These are phyloP conservation scores for Polyporus arcularius DNA, from an alignment of 768 basidiomycete species.

Conservation along the genomic window DNA sequence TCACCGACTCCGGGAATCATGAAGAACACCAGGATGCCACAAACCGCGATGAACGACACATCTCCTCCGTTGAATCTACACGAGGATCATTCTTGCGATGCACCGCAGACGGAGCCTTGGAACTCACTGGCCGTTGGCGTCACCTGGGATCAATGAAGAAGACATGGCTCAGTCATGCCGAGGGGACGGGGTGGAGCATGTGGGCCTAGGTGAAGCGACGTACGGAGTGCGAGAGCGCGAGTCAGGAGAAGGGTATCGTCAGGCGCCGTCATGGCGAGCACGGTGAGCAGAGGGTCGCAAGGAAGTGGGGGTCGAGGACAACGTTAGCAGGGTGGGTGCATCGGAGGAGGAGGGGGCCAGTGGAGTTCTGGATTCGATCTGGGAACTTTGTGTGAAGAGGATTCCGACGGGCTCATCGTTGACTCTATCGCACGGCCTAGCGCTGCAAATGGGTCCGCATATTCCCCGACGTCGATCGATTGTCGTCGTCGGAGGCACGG, in stretches of 20 bases:
- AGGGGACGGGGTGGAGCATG: not conserved
- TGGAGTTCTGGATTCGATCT: constrained; percentile 13
- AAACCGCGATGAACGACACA: constrained; percentile 66
- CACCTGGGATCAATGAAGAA: not conserved
- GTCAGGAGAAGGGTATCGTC: constrained; percentile 1
- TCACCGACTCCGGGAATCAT: constrained; percentile 78
- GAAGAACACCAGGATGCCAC: constrained; percentile 71
- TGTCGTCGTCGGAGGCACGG: not conserved
- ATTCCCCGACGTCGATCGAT: not conserved
- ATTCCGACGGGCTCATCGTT: not conserved
- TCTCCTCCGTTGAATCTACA: constrained; percentile 73
- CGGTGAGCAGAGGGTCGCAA: not conserved
- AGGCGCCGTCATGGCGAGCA: constrained; percentile 4
- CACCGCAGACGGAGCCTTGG: not conserved
- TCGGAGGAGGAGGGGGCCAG: not conserved
- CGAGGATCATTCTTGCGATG: not conserved
- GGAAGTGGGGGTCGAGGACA: constrained; percentile 1
- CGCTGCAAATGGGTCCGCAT: not conserved
- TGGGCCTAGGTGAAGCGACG: not conserved
- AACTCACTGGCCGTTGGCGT: constrained; percentile 18
- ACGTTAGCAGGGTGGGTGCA: not conserved
- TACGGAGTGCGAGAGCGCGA: constrained; percentile 7
- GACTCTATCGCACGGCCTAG: constrained; percentile 3
- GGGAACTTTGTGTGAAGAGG: not conserved
- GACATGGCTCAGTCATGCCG: not conserved